Base-by-base conservation (phyloP, 2,329 filamentous ascomycete genomes). In the Cladosporium halotolerans region DNA sequence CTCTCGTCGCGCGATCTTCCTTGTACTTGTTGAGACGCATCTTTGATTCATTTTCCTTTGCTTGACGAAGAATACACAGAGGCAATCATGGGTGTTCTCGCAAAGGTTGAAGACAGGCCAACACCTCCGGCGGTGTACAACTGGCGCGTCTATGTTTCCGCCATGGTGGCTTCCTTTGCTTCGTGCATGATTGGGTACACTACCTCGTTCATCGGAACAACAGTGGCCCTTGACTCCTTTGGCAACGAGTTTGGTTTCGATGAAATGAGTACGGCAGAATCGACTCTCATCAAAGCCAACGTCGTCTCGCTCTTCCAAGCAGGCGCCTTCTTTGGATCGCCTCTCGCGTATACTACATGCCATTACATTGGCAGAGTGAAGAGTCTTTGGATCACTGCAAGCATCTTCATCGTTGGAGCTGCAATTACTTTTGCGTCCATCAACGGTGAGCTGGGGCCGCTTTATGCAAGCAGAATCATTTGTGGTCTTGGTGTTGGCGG, bases 171-270 rank as follows among this genome's bases (percentile, higher is more conserved):
- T 45, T 78, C 75, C 11, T 78, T 72, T 61, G 76, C 76, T 19
- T 73, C 76, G 41, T 78, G 76, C 60, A 79, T 78, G 75, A 79
- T 79, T 57, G 77, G 77, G 9, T 79, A 80, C 19, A 86, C 89
- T 67, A 85, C 81, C 48, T 83, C 86, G 59, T 89, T 89, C 68
- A 89, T 89, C 60, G 86, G 85, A 57, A 86, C 82, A 0, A 89
- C 86, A 1, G 73, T 89, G 16, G 79, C 83, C 2, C 74, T 89
- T 23, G 73, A 77, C 0, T 86, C 85, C 0, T 89, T 89, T 68
- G 75, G 73, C 45, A 63, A 74, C 1, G 86, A 89, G 64, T 90
- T 89, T 65, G 62, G 74, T 23, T 83, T 88, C 58, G 71, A 44
- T 66, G 40, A 47, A 7, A 46, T 46, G 28, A 47, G 45, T 38